Base-by-base conservation (phyloP, 2,329 filamentous ascomycete genomes). In the Colletotrichum simmondsii region DNA sequence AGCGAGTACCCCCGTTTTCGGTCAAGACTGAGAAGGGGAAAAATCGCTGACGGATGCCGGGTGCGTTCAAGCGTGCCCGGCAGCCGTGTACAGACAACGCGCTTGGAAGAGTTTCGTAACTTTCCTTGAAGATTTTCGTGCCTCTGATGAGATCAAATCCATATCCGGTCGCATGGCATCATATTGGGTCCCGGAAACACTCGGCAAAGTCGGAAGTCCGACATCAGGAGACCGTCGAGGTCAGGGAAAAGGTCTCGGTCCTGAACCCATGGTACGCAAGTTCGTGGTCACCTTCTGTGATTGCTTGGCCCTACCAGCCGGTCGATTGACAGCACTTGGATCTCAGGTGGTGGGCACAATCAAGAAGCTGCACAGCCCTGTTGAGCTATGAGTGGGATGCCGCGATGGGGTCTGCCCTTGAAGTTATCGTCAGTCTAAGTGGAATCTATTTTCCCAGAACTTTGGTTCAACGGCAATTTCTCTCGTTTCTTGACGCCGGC, bases 401-500 rank as follows among this genome's bases (percentile, higher is more conserved):
- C 6, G n/a, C n/a, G 12, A 32, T 12, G n/a, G 24, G 2, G 5
- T 6, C 3, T 5, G 5, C 56, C 19, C n/a, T 66, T 37, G 11
- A 28, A 7, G 16, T 32, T 28, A 37, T 14, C 22, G 10, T 32
- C 11, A 37, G 42, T 46, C 35, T 42, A 16, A 28, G 14, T 8
- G 22, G 4, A 11, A 5, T 16, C 3, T 10, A 12, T 10, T 37
- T 24, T 71, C 56, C 60, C 71, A 24, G 19, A 4, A 16, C 26
- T 26, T 6, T 57, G 60, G 66, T 73, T 71, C 66, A 73, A 73
- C 71, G 60, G 71, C 53, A 65, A 24, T 53, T 30, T n/a, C 24
- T 22, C n/a, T n/a, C 28, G 26, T 16, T 19, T 30, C 56, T 24
- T n/a, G 42, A 56, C 42, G 54, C 65, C 65, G 42, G 19, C 42